Evolutionary conservation across 208 protist species (phyloP), one percentile per base, ranked within the genome.

Genomic region (Leishmania tarentolae): DNA sequence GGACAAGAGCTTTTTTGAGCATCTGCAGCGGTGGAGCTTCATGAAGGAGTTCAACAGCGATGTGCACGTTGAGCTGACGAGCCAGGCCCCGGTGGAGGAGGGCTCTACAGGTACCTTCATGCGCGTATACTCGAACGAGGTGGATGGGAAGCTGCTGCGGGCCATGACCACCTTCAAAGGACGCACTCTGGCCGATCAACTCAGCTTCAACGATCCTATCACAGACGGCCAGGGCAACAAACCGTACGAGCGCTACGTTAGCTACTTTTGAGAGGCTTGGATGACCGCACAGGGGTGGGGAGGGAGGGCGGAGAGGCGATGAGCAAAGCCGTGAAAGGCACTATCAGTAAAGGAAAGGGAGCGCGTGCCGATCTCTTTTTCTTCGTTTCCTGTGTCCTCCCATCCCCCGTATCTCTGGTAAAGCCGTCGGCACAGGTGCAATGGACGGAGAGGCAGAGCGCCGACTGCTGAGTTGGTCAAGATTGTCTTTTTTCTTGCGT

Each of bases 41-140:
- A 92, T 98, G 89, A 75, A 82, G 21, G 93, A 98, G 88, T 97
- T 96, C 78, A 82, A 92, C 81, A 92, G 88, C 44, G 92, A 98
- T 63, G 92, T 98, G 15, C 93, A 98, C 70, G 83, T 98, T 9
- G 92, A 98, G 79, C 87, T 98, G 70, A 90, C 92, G 28, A 73
- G 61, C 15, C 50, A 44, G 40, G 56, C 76, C 0, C 94, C 93
- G 17, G 50, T 61, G 42, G 46, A 66, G 46, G 78, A 71, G 73
- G 74, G n/a, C 46, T 74, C 76, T 56, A 70, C 72, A 21, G 87
- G 83, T 35, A 46, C 65, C 52, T 89, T 85, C 79, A 94, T 94
- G 87, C 87, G 83, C 53, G 88, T 97, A 24, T 97, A 94, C 83
- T 79, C 79, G 28, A 76, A 71, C 19, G 61, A 56, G 4, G 37